Evolutionary conservation across 2,329 filamentous ascomycete genomes (phyloP).

Genomic region (Verticillium zaregamsianum): DNA sequence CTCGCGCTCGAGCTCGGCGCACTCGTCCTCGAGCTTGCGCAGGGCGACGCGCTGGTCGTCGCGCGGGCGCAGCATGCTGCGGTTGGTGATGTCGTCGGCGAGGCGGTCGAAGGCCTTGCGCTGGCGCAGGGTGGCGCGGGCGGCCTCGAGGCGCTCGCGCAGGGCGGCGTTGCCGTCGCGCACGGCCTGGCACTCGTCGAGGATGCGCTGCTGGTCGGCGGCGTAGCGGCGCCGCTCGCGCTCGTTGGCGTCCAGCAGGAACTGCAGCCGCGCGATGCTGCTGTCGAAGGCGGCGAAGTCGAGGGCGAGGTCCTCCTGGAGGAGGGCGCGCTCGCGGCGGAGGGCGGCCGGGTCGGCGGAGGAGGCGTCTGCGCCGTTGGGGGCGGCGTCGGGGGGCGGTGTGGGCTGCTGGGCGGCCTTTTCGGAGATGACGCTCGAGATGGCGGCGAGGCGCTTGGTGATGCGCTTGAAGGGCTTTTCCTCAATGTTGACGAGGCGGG

Average conservation of each 20-base stretch:
- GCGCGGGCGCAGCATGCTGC: slow-evolving; percentile 67
- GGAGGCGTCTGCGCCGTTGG: slow-evolving; percentile 13
- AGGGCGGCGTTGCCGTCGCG: slow-evolving; percentile 70
- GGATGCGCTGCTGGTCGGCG: slow-evolving; percentile 73
- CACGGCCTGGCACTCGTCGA: slow-evolving; percentile 72
- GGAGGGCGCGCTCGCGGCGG: slow-evolving; percentile 57
- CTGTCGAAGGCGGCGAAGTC: slow-evolving; percentile 88
- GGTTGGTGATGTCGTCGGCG: slow-evolving; percentile 83
- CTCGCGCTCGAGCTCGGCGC: slow-evolving; percentile 80
- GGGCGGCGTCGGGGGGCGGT: slow-evolving; percentile 56
- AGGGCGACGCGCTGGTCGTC: slow-evolving; percentile 77
- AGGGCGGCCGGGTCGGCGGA: slow-evolving; percentile 30
- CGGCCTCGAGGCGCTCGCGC: slow-evolving; percentile 69
- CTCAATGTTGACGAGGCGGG: slow-evolving; percentile 82
- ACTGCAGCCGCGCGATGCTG: slow-evolving; percentile 82
- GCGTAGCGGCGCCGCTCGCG: slow-evolving; percentile 81
- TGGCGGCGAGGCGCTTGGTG: slow-evolving; percentile 67
- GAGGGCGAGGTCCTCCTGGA: slow-evolving; percentile 78
- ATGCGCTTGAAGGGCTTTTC: slow-evolving; percentile 89
- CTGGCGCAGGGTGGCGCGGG: slow-evolving; percentile 69
- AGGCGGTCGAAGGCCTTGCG: slow-evolving; percentile 85
- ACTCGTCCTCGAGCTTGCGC: slow-evolving; percentile 81
- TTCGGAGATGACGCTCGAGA: slow-evolving; percentile 41
- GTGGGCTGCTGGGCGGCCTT: slow-evolving; percentile 54
- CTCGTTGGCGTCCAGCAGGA: slow-evolving; percentile 77